phyloP scores from a whole-genome alignment of 2,329 filamentous ascomycete species.

The Botrytis hyacinthi region DNA sequence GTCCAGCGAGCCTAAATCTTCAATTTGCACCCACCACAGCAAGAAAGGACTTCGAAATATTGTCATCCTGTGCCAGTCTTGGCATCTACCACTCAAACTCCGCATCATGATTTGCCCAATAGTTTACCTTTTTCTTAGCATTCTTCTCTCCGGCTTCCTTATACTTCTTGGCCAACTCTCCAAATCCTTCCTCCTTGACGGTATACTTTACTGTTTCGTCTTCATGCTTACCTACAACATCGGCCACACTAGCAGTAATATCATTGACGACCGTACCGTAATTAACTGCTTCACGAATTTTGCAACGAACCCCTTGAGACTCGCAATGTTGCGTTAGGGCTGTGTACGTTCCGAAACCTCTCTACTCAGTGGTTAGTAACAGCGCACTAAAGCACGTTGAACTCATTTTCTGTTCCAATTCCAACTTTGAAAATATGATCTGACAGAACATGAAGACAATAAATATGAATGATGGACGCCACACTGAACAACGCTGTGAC shows the following conservation, averaged over 20 bases:
- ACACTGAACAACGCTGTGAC: not conserved
- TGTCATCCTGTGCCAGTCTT: no score
- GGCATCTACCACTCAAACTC: slow-evolving; percentile 14
- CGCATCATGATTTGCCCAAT: not conserved
- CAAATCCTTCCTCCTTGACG: slow-evolving; percentile 23
- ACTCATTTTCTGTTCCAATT: not conserved
- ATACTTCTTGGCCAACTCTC: not conserved
- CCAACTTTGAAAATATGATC: not conserved
- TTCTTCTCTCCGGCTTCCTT: not conserved
- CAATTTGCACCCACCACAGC: not conserved
- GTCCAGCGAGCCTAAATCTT: not conserved
- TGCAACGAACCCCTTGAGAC: slow-evolving; percentile 44
- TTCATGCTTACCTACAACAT: slow-evolving; percentile 33
- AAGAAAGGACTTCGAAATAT: not conserved
- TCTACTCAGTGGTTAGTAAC: not conserved
- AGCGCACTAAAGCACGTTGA: not conserved
- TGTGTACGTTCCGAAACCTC: slow-evolving; percentile 43
- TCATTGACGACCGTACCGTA: slow-evolving; percentile 43
- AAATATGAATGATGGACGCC: not conserved
- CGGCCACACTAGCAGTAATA: slow-evolving; percentile 42
- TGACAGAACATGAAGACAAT: not conserved
- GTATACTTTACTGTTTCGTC: slow-evolving; percentile 42
- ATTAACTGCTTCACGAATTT: slow-evolving; percentile 43
- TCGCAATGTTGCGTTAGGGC: slow-evolving; percentile 52
- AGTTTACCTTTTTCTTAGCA: slow-evolving; percentile 10